Percentiles rank a stretch among this genome's conserved stretches.
phyloP scores from a whole-genome alignment of 1,284 basidiomycete species.

The Moesziomyces sp. region DNA sequence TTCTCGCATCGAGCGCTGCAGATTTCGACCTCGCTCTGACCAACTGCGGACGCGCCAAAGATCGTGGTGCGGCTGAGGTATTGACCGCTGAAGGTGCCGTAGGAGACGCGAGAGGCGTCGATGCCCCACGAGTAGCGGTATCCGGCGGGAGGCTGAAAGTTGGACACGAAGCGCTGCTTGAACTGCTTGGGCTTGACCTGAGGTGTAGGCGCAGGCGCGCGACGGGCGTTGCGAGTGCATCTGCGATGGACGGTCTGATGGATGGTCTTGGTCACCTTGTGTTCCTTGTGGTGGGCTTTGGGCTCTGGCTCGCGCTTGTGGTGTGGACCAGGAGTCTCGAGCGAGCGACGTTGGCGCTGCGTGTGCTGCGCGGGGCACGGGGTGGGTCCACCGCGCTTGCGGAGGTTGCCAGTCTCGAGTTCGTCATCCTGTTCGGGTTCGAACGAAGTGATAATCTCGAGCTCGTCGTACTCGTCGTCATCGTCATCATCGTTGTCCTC shows the following conservation, averaged over 20 bases:
- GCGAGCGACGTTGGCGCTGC: conserved; percentile 12
- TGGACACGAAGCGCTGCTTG: conserved; percentile 9
- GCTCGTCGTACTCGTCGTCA: conserved; percentile 29
- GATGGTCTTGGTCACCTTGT: conserved; percentile 31
- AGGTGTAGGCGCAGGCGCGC: conserved; percentile 2
- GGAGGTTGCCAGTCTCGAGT: conserved; percentile 4
- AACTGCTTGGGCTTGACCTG: conserved; percentile 3
- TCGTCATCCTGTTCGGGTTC: conserved; percentile 19
- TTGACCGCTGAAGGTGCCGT: conserved; percentile 13
- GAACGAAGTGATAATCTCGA: conserved; percentile 48
- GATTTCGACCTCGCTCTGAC: conserved; percentile 13
- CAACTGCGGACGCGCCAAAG: conserved; percentile 6
- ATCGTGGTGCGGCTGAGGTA: conserved; percentile 23
- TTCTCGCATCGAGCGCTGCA: conserved; percentile 14
- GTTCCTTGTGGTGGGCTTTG: conserved; percentile 11
- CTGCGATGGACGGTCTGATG: conserved; percentile 33
- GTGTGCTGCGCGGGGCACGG: conserved; percentile 35
- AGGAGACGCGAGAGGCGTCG: conserved; percentile 15
- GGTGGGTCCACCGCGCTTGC: conserved; percentile 34
- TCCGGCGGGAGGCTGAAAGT: conserved; percentile 8
- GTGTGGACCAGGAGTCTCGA: conserved; percentile 16
- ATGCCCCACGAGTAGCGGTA: conserved; percentile 24
- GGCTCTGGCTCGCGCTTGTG: conserved; percentile 22
- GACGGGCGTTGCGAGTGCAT: conserved; percentile 24
- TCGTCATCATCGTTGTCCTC: conserved; percentile 19